Evolutionary conservation across 305 asterid species (phyloP).

Genomic region (Withania somnifera): DNA sequence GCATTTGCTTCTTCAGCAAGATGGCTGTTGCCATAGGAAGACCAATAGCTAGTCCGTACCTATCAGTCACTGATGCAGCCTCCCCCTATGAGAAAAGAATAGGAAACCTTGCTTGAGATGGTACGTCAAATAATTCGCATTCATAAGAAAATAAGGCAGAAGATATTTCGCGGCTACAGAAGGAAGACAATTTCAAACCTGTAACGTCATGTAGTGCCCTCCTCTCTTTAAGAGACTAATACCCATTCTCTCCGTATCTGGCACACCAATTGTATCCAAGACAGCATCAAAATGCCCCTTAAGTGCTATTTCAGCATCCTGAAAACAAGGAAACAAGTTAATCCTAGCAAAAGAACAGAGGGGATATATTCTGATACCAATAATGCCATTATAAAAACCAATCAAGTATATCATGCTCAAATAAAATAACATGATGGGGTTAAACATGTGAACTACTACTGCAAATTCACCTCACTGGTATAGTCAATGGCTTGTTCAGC

Average conservation of each 20-base stretch:
- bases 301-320: conserved; percentile 64
- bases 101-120: not conserved
- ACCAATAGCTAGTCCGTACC: conserved; percentile 63
- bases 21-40: conserved; percentile 59
- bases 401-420: not conserved
- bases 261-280: conserved; percentile 77
- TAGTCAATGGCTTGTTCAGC: conserved; percentile 89
- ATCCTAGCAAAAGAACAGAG: not conserved
- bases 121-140: not conserved
- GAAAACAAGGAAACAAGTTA: conserved; percentile 11
- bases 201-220: conserved; percentile 95
- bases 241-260: conserved; percentile 72
- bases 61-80: conserved; percentile 70
- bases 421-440: not conserved
- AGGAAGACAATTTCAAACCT: conserved; percentile 30
- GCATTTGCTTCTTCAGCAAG: conserved; percentile 60
- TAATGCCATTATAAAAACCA: not conserved
- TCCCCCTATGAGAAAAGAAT: conserved; percentile 48
- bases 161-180: not conserved
- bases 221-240: conserved; percentile 77
- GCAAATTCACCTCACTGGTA: conserved; percentile 49
- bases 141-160: not conserved
- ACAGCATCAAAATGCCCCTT: conserved; percentile 88
- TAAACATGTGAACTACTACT: not conserved
- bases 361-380: not conserved